Conservation (phyloP, 2,329 filamentous ascomycete genomes). For the Trichoderma koningiopsis region DNA sequence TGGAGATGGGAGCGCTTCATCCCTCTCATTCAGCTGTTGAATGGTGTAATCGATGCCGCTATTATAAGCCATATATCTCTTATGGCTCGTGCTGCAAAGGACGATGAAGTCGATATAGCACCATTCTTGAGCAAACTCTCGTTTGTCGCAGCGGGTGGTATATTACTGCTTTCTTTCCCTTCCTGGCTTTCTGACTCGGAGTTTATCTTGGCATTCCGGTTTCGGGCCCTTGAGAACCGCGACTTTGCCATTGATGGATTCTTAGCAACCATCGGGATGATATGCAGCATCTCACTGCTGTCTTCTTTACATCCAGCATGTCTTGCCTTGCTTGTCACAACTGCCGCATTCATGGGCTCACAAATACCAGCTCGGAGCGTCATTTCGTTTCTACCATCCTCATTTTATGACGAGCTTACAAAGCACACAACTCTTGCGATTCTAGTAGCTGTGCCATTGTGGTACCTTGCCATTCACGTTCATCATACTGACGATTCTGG, state of each 20-base stretch:
- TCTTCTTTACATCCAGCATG: conserved; percentile 34
- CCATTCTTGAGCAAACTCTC: conserved; percentile 20
- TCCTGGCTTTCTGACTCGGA: conserved; percentile 34
- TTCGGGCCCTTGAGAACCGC: conserved; percentile 34
- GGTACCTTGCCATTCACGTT: conserved; percentile 10
- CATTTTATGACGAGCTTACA: neutral
- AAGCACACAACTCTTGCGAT: conserved; percentile 11
- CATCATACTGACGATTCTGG: neutral
- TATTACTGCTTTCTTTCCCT: conserved; percentile 33
- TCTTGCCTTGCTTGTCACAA: conserved; percentile 34
- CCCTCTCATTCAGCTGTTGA: conserved; percentile 30
- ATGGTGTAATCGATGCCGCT: conserved; percentile 37
- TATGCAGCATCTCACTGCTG: conserved; percentile 35
- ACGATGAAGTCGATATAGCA: conserved; percentile 32
- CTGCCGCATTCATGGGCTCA: conserved; percentile 29
- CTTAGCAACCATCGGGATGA: conserved; percentile 31
- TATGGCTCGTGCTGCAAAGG: conserved; percentile 29
- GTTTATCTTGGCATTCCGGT: conserved; percentile 37
- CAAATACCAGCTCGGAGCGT: neutral
- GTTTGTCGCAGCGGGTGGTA: conserved; percentile 24
- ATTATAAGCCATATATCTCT: conserved; percentile 35
- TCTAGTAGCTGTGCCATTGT: neutral
- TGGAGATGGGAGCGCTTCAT: conserved; percentile 22
- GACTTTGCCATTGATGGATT: conserved; percentile 39
- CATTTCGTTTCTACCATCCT: neutral